These are phyloP conservation scores for Cyberlindnera maclurae DNA, from an alignment of 805 yeast species.

Conservation along the genomic window DNA sequence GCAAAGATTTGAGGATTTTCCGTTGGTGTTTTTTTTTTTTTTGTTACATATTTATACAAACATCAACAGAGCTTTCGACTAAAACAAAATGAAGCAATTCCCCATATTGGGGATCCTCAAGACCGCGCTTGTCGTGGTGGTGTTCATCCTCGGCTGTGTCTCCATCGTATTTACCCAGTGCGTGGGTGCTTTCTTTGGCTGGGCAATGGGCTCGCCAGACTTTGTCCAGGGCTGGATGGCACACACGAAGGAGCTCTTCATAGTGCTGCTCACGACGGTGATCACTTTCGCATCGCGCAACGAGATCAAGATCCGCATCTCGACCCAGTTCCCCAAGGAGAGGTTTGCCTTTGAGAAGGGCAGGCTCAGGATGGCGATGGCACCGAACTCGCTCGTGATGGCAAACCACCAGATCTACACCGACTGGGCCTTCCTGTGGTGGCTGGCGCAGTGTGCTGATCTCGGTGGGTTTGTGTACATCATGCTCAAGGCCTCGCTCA, in stretches of 20 bases:
- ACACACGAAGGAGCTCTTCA: conserved; percentile 51
- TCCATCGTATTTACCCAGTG: conserved; percentile 43
- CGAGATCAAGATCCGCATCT: conserved; percentile 45
- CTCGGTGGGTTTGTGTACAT: conserved; percentile 62
- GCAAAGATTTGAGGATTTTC: conserved; percentile 18
- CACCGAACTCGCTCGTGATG: conserved; percentile 54
- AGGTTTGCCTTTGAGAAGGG: conserved; percentile 8
- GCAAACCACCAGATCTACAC: conserved; percentile 93
- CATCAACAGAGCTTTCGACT: too few relatives aligned
- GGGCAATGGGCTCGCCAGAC: conserved; percentile 20
- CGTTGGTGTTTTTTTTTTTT: too few relatives aligned
- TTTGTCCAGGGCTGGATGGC: conserved; percentile 37
- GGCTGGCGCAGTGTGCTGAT: conserved; percentile 62
- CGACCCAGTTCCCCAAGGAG: conserved; percentile 30
- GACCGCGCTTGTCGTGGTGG: conserved; percentile 6
- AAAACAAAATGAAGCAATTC: neutral
- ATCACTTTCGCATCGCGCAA: conserved; percentile 36
- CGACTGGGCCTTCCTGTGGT: conserved; percentile 93
- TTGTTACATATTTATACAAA: too few relatives aligned
- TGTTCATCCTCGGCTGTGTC: conserved; percentile 29
- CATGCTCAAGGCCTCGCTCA: conserved; percentile 69
- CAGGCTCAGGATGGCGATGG: conserved; percentile 24
- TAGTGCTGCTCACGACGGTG: conserved; percentile 45
- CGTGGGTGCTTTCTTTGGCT: conserved; percentile 24
- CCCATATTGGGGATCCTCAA: conserved; percentile 8